Base-by-base conservation (phyloP, 2,329 filamentous ascomycete species). In the Geosmithia flava region DNA sequence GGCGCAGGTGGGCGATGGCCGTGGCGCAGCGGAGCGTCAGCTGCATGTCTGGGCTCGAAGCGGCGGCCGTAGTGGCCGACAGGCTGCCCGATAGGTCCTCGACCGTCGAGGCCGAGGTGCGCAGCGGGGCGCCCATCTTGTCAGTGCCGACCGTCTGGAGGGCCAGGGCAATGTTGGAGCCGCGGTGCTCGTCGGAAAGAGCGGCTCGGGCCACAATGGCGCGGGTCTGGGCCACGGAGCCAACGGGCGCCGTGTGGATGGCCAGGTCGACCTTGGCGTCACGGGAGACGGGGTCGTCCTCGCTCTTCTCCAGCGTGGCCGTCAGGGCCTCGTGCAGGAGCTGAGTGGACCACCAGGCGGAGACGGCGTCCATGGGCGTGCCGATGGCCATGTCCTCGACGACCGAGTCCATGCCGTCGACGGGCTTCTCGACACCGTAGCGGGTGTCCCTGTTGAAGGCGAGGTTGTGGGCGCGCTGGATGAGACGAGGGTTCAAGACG, bases 381-480 rank as follows among this genome's bases (percentile, higher is more conserved):
- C 85, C 80, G 51, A 96, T 86, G 2, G 88, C 83, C 47, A 80
- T 79, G 58, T 96, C 91, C 50, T 93, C 85, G 3, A 93, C 85
- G 1, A 95, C 87, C 6, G 78, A 75, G 59, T 94, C 85, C 74
- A 94, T 85, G 45, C 85, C 80, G 47, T 83, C 80, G 53, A 87
- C 83, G 20, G 74, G 70, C 3, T 75, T 70, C 42, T 73, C 68
- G 0, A 81, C 75, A 29, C 82, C 80, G 56, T 86, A 72, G 2
- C 81, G 80, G 0, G 85, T 91, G 4, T 83, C 80, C 49, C 79
- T 76, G 64, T 95, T 93, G 78, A 89, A 95, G 2, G 89, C 87
- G 16, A 96, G 73, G 60, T 95, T 95, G 62, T 91, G 87, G 2
- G 88, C 88, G 48, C 89, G 81, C 63, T 95, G 87, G 40, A 91